Evolutionary conservation across 2,329 filamentous ascomycete species (phyloP).

Genomic region (Malbranchea zuffiana): DNA sequence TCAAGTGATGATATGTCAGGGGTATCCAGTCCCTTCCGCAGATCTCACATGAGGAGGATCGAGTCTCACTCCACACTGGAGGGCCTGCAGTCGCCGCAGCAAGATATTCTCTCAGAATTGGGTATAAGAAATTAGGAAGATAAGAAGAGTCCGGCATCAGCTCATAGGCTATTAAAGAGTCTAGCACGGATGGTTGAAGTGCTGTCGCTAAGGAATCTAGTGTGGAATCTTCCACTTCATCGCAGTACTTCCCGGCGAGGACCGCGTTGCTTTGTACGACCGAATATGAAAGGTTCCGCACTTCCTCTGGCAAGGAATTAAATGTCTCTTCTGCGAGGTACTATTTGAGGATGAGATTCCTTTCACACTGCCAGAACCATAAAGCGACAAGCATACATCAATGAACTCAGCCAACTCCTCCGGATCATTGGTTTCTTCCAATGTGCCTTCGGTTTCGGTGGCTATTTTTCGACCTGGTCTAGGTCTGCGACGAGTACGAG

Average conservation of each 20-base stretch:
- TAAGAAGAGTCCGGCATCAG: constrained; percentile 44
- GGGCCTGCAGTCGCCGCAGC: constrained; percentile 48
- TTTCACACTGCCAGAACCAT: too few relatives aligned
- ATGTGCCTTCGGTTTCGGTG: constrained; percentile 8
- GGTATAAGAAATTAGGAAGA: constrained; percentile 48
- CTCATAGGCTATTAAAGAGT: constrained; percentile 57
- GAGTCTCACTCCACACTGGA: constrained; percentile 50
- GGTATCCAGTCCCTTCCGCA: constrained; percentile 64
- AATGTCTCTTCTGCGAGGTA: constrained; percentile 65
- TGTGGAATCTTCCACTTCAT: constrained; percentile 45
- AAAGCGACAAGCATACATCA: constrained; percentile 50
- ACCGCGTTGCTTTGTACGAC: constrained; percentile 39
- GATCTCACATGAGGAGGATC: constrained; percentile 57
- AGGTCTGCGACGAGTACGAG: constrained; percentile 22
- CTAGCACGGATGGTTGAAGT: constrained; percentile 50
- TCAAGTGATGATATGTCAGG: constrained; percentile 74
- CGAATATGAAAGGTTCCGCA: constrained; percentile 53
- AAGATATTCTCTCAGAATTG: constrained; percentile 55
- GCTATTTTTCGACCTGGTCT: constrained; percentile 11
- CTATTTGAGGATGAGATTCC: too few relatives aligned
- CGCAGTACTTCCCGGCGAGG: constrained; percentile 46
- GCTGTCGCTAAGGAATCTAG: constrained; percentile 43
- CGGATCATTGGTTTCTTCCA: constrained; percentile 33
- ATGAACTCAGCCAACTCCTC: constrained; percentile 71
- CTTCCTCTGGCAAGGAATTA: constrained; percentile 47